phyloP scores from a whole-genome alignment of 2,329 filamentous ascomycete genomes.

The Colletotrichum tropicale region DNA sequence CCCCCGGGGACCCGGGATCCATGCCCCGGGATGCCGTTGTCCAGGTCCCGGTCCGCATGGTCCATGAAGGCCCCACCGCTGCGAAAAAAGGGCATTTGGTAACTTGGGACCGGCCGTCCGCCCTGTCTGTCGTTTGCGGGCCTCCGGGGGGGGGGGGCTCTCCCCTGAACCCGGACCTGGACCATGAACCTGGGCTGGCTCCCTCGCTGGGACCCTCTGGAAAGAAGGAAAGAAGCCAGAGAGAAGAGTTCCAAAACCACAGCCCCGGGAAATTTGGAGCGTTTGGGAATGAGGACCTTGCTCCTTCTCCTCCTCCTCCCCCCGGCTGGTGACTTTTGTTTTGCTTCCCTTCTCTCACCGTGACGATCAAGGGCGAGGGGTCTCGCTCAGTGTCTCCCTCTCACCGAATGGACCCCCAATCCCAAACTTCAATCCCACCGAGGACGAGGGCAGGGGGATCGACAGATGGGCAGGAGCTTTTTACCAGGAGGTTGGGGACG shows the following conservation, averaged over 20 bases:
- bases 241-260: constrained; percentile 11
- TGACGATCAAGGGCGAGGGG: not conserved
- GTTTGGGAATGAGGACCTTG: constrained; percentile 8
- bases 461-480: not conserved
- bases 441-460: not conserved
- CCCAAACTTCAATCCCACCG: not conserved
- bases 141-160: not conserved
- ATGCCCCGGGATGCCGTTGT: constrained; percentile 4
- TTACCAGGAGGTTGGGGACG: constrained; percentile 4
- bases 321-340: not conserved
- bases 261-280: constrained; percentile 18
- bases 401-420: not conserved
- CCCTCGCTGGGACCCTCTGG: not conserved
- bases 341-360: not conserved
- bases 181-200: not conserved
- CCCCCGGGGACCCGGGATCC: constrained; percentile 5
- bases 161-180: not conserved
- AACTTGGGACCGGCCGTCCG: not conserved
- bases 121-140: not conserved
- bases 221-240: not conserved
- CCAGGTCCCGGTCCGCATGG: not conserved
- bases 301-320: not conserved
- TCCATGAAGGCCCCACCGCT: not conserved
- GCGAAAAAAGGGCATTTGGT: not conserved
- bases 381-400: not conserved